Percentiles rank a stretch among this genome's conserved stretches.
Evolutionary conservation across 345 rosid species (phyloP).

Genomic region (Gossypium bickii): DNA sequence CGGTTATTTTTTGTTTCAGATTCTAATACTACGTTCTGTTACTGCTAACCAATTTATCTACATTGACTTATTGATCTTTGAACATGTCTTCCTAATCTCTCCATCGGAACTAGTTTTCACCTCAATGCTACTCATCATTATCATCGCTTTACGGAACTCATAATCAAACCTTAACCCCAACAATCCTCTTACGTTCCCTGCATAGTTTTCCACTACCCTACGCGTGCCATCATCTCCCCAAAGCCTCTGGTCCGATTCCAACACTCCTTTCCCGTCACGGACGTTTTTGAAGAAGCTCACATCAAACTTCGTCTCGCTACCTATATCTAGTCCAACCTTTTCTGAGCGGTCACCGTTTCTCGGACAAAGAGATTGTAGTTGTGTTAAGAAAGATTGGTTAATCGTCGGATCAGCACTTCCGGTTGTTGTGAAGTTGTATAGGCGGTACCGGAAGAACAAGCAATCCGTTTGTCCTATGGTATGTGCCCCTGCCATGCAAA

Average conservation of each 20-base stretch:
- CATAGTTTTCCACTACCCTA: constrained; percentile 41
- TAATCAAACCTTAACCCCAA: constrained; percentile 53
- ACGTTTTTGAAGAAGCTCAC: constrained; percentile 55
- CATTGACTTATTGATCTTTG: constrained; percentile 51
- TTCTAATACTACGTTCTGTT: no score
- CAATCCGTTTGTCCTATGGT: constrained; percentile 75
- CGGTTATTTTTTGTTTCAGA: neutral
- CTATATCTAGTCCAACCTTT: constrained; percentile 54
- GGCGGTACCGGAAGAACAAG: constrained; percentile 52
- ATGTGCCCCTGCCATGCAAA: constrained; percentile 48
- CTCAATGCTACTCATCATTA: constrained; percentile 67
- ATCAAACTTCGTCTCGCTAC: constrained; percentile 49
- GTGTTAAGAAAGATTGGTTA: constrained; percentile 45
- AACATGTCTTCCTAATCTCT: constrained; percentile 64
- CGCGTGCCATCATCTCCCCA: constrained; percentile 53
- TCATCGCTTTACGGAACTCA: constrained; percentile 63
- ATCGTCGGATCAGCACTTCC: constrained; percentile 66
- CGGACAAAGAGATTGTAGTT: constrained; percentile 58
- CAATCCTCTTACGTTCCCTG: constrained; percentile 50
- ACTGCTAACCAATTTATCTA: neutral
- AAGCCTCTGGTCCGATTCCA: constrained; percentile 78
- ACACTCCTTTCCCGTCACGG: constrained; percentile 53
- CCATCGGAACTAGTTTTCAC: constrained; percentile 62
- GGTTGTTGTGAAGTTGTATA: constrained; percentile 65
- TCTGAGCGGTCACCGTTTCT: constrained; percentile 48